These are phyloP conservation scores for Aspergillus phoenicis DNA, from an alignment of 2,329 filamentous ascomycete species.

Conservation along the genomic window DNA sequence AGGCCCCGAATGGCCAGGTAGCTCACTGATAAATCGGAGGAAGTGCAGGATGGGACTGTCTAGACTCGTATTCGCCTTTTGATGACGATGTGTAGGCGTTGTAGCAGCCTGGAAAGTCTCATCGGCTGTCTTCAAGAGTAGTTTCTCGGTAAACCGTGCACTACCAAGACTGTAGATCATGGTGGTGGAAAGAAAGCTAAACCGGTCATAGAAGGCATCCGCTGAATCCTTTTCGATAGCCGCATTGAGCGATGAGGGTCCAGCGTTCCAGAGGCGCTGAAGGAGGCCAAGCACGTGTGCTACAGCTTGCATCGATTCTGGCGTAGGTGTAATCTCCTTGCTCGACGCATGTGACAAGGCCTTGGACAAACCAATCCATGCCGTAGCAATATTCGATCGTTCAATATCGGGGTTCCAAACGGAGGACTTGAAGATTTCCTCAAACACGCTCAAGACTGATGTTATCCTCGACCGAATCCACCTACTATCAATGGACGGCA, in stretches of 20 bases:
- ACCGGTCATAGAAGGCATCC: conserved; percentile 51
- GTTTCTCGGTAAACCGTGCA: conserved; percentile 54
- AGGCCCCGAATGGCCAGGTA: conserved; percentile 20
- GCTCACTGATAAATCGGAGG: conserved; percentile 36
- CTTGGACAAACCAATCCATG: conserved; percentile 64
- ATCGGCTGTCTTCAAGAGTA: conserved; percentile 56
- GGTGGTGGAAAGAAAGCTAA: conserved; percentile 54
- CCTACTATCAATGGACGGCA: conserved; percentile 80
- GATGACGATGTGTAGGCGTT: conserved; percentile 39
- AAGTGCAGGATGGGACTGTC: conserved; percentile 45
- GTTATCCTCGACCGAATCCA: conserved; percentile 78
- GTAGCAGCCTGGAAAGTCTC: conserved; percentile 53
- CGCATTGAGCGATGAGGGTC: conserved; percentile 46
- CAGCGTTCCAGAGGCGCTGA: conserved; percentile 67
- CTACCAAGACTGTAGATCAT: conserved; percentile 55
- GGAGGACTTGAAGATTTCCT: conserved; percentile 54
- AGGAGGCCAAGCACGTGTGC: conserved; percentile 71
- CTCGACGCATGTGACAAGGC: conserved; percentile 63
- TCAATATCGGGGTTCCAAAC: conserved; percentile 52
- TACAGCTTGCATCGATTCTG: conserved; percentile 79
- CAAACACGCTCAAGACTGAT: conserved; percentile 65
- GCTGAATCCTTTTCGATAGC: conserved; percentile 23
- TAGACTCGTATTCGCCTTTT: conserved; percentile 29
- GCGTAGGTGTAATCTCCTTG: conserved; percentile 88
- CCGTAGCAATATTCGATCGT: conserved; percentile 54